Percentiles rank a stretch among this genome's conserved stretches.
These are phyloP conservation scores for Trypethelium eluteriae DNA, from an alignment of 495 filamentous ascomycete genomes.

Conservation along the genomic window DNA sequence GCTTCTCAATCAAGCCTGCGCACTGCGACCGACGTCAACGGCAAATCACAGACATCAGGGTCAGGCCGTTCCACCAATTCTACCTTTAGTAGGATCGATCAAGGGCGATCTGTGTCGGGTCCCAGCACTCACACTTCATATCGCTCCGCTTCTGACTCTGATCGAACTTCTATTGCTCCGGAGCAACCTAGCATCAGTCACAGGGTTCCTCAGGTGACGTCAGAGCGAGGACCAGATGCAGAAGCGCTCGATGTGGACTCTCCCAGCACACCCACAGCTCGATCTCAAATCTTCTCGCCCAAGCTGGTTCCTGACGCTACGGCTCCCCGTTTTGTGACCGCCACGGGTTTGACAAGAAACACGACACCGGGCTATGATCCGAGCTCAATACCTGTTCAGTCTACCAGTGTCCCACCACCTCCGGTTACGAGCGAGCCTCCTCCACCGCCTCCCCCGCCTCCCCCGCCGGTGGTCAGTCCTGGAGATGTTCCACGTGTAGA, in stretches of 20 bases:
- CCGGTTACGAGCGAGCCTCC: constrained; percentile 29
- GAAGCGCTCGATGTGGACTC: constrained; percentile 51
- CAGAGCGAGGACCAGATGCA: constrained; percentile 34
- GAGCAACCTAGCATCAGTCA: constrained; percentile 44
- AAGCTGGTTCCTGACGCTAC: not conserved
- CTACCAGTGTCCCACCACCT: constrained; percentile 32
- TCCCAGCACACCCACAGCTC: constrained; percentile 34
- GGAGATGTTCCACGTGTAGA: constrained; percentile 72
- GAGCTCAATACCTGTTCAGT: constrained; percentile 8
- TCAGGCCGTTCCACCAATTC: constrained; percentile 24
- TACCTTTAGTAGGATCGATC: constrained; percentile 17
- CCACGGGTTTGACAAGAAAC: not conserved
- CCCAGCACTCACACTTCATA: constrained; percentile 21
- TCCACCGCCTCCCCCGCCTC: constrained; percentile 72
- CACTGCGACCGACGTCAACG: constrained; percentile 18
- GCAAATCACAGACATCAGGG: constrained; percentile 23
- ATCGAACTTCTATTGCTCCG: constrained; percentile 59
- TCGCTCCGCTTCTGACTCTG: constrained; percentile 49
- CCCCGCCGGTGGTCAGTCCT: constrained; percentile 64
- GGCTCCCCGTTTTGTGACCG: constrained; percentile 16
- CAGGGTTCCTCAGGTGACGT: constrained; percentile 16
- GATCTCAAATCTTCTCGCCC: constrained; percentile 11
- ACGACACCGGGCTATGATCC: not conserved
- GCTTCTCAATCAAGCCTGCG: constrained; percentile 31
- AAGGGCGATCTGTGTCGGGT: constrained; percentile 13